A percentile compares a stretch with the other conserved stretches of the same genome.
Evolutionary conservation across 108 stramenopile species (phyloP).

Genomic region (Aurantiochytrium sp.): DNA sequence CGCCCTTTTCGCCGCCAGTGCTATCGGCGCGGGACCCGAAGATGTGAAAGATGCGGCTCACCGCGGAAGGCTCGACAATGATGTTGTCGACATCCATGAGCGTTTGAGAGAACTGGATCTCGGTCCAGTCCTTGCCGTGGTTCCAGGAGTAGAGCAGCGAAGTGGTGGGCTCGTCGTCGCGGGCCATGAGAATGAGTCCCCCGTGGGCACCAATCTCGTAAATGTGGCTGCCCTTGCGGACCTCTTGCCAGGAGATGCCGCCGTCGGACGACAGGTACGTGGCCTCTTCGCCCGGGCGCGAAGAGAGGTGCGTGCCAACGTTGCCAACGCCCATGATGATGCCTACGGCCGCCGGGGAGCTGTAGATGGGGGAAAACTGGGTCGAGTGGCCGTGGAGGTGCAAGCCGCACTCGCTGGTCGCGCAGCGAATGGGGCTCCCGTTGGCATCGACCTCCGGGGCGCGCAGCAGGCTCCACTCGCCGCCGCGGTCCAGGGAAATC

Average conservation of each 20-base stretch:
- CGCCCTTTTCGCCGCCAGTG: neutral
- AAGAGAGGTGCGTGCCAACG: neutral
- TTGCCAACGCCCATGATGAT: neutral
- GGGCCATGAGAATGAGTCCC: slow-evolving; percentile 23
- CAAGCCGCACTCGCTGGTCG: neutral
- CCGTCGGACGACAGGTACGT: slow-evolving; percentile 13
- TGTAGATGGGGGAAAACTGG: neutral
- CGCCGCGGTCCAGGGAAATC: slow-evolving; percentile 28
- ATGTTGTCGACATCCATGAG: slow-evolving; percentile 30
- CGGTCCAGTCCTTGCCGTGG: neutral
- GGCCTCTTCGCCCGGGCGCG: neutral
- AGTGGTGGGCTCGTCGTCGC: neutral
- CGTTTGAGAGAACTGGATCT: neutral
- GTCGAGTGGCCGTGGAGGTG: neutral
- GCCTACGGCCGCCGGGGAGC: neutral
- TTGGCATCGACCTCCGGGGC: neutral
- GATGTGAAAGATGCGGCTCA: neutral
- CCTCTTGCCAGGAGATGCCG: neutral
- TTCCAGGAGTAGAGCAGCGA: neutral
- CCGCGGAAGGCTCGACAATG: slow-evolving; percentile 16
- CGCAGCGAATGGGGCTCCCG: neutral
- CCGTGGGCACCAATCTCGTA: slow-evolving; percentile 31
- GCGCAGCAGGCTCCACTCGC: neutral
- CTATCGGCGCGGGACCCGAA: neutral
- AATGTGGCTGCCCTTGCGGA: neutral